phyloP scores from a whole-genome alignment of 768 basidiomycete genomes.

The Boletus vinaceobasis region DNA sequence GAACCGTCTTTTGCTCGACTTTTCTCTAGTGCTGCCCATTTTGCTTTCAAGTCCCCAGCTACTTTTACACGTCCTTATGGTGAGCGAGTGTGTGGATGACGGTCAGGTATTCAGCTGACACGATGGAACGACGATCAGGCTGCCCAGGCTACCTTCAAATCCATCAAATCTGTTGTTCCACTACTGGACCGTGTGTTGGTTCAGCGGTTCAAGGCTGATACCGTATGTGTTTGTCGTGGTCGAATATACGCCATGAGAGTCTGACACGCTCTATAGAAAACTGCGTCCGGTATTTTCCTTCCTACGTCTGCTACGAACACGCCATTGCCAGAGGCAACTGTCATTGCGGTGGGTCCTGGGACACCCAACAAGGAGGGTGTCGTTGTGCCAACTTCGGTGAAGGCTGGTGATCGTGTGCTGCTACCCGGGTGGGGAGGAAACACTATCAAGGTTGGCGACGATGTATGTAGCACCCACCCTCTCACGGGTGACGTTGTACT shows the following conservation, averaged over 20 bases:
- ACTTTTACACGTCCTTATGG: conserved; percentile 22
- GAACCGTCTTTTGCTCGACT: conserved; percentile 5
- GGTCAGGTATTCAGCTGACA: background rate
- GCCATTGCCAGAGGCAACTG: conserved; percentile 95
- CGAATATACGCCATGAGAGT: background rate
- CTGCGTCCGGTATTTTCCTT: conserved; percentile 92
- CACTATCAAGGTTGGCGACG: conserved; percentile 94
- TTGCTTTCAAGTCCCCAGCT: conserved; percentile 7
- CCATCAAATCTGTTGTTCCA: conserved; percentile 86
- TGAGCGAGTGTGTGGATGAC: conserved; percentile 11
- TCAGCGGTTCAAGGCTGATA: conserved; percentile 95
- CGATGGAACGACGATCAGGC: conserved; percentile 42
- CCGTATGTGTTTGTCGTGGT: conserved; percentile 52
- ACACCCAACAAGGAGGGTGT: conserved; percentile 85
- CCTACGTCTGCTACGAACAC: conserved; percentile 82
- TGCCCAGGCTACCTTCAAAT: conserved; percentile 91
- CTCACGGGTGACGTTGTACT: background rate
- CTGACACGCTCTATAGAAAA: conserved; percentile 64
- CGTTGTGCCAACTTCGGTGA: conserved; percentile 70
- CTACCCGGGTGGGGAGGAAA: conserved; percentile 97
- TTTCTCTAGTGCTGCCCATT: conserved; percentile 27
- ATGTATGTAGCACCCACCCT: conserved; percentile 54
- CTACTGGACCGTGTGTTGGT: conserved; percentile 96
- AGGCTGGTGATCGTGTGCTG: conserved; percentile 88
- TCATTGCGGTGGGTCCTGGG: conserved; percentile 93